phyloP scores from a whole-genome alignment of 192 early-diverging fungal species.

The Podila horticola region DNA sequence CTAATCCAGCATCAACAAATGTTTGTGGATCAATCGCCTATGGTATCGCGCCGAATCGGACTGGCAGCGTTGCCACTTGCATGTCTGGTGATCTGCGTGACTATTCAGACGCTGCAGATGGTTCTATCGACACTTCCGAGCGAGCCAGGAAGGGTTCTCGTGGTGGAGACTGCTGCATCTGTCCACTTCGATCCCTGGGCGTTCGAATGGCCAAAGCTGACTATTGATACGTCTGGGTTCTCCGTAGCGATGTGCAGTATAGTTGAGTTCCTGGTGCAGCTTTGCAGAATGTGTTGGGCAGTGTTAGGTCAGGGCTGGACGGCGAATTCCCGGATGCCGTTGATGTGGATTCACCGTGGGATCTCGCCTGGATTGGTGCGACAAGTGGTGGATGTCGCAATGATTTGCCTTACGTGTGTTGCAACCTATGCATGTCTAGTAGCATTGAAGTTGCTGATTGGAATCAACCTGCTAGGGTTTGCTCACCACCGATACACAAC shows the following conservation, averaged over 20 bases:
- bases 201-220: constrained; percentile 15
- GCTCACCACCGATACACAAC: constrained; percentile 71
- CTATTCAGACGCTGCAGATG: constrained; percentile 57
- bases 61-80: constrained; percentile 83
- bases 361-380: constrained; percentile 35
- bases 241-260: constrained; percentile 21
- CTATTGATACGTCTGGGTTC: constrained; percentile 21
- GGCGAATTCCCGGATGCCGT: constrained; percentile 1
- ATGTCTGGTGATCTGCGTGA: constrained; percentile 73
- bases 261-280: constrained; percentile 22
- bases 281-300: constrained; percentile 18
- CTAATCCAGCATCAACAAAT: constrained; percentile 45
- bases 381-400: constrained; percentile 55
- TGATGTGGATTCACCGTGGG: constrained; percentile 11
- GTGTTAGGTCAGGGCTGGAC: constrained; percentile 6
- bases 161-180: constrained; percentile 20
- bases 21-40: constrained; percentile 77
- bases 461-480: constrained; percentile 78
- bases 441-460: constrained; percentile 79
- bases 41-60: constrained; percentile 83
- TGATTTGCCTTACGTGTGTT: constrained; percentile 52
- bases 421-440: constrained; percentile 67
- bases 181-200: constrained; percentile 25
- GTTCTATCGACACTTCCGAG: constrained; percentile 7
- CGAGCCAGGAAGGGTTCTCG: constrained; percentile 4